These are phyloP conservation scores for Lentinula aciculospora DNA, from an alignment of 768 basidiomycete species.

Conservation along the genomic window DNA sequence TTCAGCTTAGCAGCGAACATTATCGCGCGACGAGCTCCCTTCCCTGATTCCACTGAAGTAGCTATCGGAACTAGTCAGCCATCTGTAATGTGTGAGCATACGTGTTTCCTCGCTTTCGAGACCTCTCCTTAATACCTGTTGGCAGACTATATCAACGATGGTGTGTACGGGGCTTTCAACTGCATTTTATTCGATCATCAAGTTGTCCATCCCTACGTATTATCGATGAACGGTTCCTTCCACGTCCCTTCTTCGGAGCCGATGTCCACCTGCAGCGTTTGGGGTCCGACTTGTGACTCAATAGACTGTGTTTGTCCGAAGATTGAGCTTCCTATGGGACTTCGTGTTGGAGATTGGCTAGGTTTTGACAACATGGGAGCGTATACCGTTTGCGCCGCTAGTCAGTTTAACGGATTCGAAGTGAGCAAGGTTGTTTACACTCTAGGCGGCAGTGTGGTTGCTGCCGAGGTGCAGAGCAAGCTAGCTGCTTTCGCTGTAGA, in stretches of 20 bases:
- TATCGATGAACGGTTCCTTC: slow-evolving; percentile 63
- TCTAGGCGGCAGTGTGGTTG: slow-evolving; percentile 44
- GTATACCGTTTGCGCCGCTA: slow-evolving; percentile 96
- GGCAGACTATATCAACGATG: slow-evolving; percentile 92
- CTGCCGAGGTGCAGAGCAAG: slow-evolving; percentile 44
- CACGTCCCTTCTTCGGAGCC: slow-evolving; percentile 40
- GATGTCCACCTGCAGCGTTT: slow-evolving; percentile 60
- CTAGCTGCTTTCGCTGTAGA: slow-evolving; percentile 35
- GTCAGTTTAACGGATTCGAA: slow-evolving; percentile 91
- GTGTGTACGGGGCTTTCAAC: slow-evolving; percentile 63
- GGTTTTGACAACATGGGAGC: slow-evolving; percentile 99
- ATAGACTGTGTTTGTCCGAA: slow-evolving; percentile 85
- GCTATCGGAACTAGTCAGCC: slow-evolving; percentile 26
- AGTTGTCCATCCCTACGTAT: slow-evolving; percentile 76
- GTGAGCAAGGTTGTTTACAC: slow-evolving; percentile 72
- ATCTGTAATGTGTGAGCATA: slow-evolving; percentile 82
- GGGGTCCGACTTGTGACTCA: slow-evolving; percentile 99
- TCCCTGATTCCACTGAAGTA: slow-evolving; percentile 22
- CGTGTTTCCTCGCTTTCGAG: slow-evolving; percentile 17
- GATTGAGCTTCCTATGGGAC: slow-evolving; percentile 54
- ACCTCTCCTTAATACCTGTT: background rate
- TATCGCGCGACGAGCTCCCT: slow-evolving; percentile 77
- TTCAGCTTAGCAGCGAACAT: slow-evolving; percentile 92
- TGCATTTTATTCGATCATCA: slow-evolving; percentile 97
- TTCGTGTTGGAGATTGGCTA: slow-evolving; percentile 95